Percentiles rank a stretch among this genome's conserved stretches.
These are phyloP conservation scores for Vachellia collinsii DNA, from an alignment of 306 rosid species.

Conservation along the genomic window DNA sequence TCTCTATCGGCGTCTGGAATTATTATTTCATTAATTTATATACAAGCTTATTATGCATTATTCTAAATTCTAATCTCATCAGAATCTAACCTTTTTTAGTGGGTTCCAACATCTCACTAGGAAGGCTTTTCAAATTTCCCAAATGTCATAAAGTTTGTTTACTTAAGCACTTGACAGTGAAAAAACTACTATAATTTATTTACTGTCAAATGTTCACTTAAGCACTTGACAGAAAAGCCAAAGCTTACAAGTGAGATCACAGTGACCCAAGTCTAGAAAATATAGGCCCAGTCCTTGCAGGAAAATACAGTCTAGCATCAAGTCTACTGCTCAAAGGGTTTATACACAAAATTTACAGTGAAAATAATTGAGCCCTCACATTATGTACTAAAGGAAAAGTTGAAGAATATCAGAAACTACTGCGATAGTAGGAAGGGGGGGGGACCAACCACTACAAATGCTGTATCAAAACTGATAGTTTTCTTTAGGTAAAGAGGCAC, in stretches of 20 bases:
- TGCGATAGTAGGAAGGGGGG: conserved; percentile 14
- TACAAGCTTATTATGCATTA: background rate
- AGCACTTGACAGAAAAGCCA: background rate
- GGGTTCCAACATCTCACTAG: background rate
- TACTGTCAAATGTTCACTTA: background rate
- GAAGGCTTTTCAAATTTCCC: background rate
- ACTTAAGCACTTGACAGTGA: background rate
- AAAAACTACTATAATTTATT: background rate
- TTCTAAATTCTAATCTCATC: conserved; percentile 2
- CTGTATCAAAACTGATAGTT: conserved; percentile 10
- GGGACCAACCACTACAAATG: conserved; percentile 7
- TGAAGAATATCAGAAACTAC: conserved; percentile 6
- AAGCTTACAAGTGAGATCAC: background rate
- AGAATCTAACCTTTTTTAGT: background rate
- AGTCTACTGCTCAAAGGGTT: background rate
- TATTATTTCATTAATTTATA: background rate
- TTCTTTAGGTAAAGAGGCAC: background rate
- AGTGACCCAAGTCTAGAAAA: background rate
- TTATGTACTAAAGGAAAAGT: background rate
- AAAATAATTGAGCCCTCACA: conserved; percentile 6
- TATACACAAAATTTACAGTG: conserved; percentile 1
- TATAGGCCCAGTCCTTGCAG: background rate
- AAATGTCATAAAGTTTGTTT: background rate
- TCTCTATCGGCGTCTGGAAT: background rate
- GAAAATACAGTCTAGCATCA: background rate